A percentile compares a stretch with the other conserved stretches of the same genome.
phyloP scores from a whole-genome alignment of 805 yeast species.

The Torulaspora delbrueckii region DNA sequence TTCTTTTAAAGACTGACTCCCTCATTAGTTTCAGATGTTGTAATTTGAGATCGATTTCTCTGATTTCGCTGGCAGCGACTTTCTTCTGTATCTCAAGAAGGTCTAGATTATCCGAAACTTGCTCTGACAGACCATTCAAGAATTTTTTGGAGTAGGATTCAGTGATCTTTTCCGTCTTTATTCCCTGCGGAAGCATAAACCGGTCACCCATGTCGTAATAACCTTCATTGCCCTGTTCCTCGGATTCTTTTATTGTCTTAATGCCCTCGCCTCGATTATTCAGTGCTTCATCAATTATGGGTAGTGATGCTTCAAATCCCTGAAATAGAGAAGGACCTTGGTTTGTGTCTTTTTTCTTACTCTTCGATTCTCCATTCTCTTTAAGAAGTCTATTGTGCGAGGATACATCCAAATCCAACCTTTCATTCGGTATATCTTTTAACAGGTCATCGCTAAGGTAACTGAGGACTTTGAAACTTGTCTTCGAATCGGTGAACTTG shows the following conservation, averaged over 20 bases:
- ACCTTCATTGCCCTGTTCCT: conserved; percentile 23
- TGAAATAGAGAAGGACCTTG: conserved; percentile 54
- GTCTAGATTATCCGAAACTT: conserved; percentile 46
- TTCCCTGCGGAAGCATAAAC: conserved; percentile 37
- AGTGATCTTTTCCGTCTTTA: conserved; percentile 40
- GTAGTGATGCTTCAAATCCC: conserved; percentile 59
- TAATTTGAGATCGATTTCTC: conserved; percentile 57
- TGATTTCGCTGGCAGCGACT: conserved; percentile 57
- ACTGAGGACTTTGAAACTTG: conserved; percentile 46
- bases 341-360: conserved; percentile 11
- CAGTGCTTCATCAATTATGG: conserved; percentile 45
- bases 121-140: conserved; percentile 37
- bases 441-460: conserved; percentile 60
- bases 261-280: conserved; percentile 23
- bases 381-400: conserved; percentile 8
- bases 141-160: conserved; percentile 41
- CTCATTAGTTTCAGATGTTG: conserved; percentile 48
- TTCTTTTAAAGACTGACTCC: conserved; percentile 50
- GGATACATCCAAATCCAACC: neutral
- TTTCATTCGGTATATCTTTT: conserved; percentile 43
- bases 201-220: conserved; percentile 15
- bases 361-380: conserved; percentile 12
- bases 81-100: conserved; percentile 59
- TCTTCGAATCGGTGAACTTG: conserved; percentile 35
- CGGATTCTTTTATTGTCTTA: conserved; percentile 17